phyloP scores from a whole-genome alignment of 768 basidiomycete species.

The Candolleomyces eurysporus region DNA sequence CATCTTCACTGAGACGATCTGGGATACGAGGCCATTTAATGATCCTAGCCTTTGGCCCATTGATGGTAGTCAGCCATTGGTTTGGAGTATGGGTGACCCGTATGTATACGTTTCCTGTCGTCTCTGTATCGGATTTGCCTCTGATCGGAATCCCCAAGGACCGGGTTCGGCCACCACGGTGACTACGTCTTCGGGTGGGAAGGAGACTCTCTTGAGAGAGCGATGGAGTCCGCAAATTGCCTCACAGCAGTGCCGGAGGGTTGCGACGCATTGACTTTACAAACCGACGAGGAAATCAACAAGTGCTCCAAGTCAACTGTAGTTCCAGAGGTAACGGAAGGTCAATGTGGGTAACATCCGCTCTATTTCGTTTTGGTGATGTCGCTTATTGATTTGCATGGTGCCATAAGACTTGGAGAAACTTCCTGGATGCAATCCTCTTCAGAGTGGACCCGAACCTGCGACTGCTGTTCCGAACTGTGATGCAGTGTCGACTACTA shows the following conservation, averaged over 20 bases:
- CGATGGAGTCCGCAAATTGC: neutral
- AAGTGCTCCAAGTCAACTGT: neutral
- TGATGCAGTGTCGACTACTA: neutral
- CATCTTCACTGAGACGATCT: conserved; percentile 13
- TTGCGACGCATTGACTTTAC: conserved; percentile 3
- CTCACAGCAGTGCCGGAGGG: neutral
- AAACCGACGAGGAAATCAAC: conserved; percentile 9
- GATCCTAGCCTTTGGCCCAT: conserved; percentile 2
- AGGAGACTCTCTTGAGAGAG: conserved; percentile 7
- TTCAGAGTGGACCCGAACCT: neutral
- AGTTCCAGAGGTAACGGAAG: conserved; percentile 1
- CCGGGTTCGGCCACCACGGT: conserved; percentile 10
- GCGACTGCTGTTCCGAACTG: neutral
- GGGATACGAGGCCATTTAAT: conserved; percentile 14
- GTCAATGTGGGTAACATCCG: neutral
- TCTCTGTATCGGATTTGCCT: neutral
- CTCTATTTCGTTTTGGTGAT: no score
- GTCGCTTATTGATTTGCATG: no score
- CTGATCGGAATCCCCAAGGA: neutral
- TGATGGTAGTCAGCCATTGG: conserved; percentile 11
- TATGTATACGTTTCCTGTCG: neutral
- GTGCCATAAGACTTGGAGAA: neutral
- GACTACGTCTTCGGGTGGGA: conserved; percentile 13
- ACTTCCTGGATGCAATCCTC: neutral
- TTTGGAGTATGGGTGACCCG: conserved; percentile 17